Percentiles rank a stretch among this genome's conserved stretches.
Conservation (phyloP, 192 early-diverging fungal species). For the Dimargaris verticillata region DNA sequence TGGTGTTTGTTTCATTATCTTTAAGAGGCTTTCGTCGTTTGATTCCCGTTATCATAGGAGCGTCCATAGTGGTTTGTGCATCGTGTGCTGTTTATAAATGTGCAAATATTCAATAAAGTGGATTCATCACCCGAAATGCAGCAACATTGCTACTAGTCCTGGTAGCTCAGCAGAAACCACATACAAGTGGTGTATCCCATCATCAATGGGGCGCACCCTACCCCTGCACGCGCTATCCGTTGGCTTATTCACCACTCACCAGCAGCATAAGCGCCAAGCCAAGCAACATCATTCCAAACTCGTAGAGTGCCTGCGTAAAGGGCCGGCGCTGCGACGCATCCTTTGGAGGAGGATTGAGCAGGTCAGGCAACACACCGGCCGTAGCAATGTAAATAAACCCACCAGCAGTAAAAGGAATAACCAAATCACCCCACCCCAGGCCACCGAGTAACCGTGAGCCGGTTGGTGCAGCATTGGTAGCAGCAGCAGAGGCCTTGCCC, state of each 20-base stretch:
- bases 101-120: too few species aligned
- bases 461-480: background rate
- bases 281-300: constrained; percentile 1
- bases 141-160: too few species aligned
- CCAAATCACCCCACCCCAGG: constrained; percentile 50
- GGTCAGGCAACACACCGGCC: constrained; percentile 67
- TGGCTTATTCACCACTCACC: constrained; percentile 7
- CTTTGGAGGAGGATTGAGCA: constrained; percentile 44
- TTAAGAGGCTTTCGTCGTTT: too few species aligned
- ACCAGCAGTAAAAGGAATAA: constrained; percentile 78
- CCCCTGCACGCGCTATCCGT: too few species aligned
- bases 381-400: constrained; percentile 79
- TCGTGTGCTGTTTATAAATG: too few species aligned
- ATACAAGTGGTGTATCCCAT: too few species aligned
- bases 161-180: too few species aligned
- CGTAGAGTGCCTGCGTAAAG: background rate
- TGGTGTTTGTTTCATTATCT: too few species aligned
- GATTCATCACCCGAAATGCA: too few species aligned
- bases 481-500: background rate
- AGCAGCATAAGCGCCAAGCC: background rate
- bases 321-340: constrained; percentile 18
- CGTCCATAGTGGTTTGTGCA: too few species aligned
- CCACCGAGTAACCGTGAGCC: constrained; percentile 24
- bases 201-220: too few species aligned
- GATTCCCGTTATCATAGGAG: too few species aligned